phyloP scores from a whole-genome alignment of 2,329 filamentous ascomycete genomes.

The Penicillium frequentans region DNA sequence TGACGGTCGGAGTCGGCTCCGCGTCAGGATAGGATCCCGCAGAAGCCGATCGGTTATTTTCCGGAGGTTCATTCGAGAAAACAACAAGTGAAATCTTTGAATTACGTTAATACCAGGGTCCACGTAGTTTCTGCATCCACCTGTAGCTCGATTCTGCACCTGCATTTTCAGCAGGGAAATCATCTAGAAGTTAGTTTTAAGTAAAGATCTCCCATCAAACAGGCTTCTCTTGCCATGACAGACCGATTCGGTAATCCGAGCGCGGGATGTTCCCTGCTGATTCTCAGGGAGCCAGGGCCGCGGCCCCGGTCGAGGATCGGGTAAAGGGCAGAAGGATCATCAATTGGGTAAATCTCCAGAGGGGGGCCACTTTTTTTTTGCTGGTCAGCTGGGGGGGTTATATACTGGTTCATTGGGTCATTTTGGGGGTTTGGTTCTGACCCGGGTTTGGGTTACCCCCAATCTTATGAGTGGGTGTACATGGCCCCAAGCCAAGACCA shows the following conservation, averaged over 20 bases:
- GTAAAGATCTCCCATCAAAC: neutral
- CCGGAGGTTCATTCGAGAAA: neutral
- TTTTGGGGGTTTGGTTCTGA: neutral
- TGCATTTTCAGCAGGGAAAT: neutral
- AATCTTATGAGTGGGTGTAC: neutral
- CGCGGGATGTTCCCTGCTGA: conserved; percentile 7
- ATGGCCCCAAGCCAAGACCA: neutral
- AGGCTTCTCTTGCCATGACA: neutral
- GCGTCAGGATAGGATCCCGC: neutral
- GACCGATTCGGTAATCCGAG: conserved; percentile 23
- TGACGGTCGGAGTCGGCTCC: conserved; percentile 2
- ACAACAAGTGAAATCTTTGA: neutral
- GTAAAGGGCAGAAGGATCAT: neutral
- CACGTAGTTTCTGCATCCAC: neutral
- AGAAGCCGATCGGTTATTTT: neutral
- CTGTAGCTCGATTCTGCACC: neutral
- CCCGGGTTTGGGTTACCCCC: neutral
- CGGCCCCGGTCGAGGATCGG: neutral
- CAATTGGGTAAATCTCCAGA: neutral
- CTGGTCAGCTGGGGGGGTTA: conserved; percentile 2
- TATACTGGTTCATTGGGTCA: neutral
- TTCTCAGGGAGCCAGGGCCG: neutral
- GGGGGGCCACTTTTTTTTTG: neutral
- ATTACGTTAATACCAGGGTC: neutral
- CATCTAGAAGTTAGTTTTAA: neutral